Evolutionary conservation across 73 alveolate genomes (phyloP), one percentile per base, ranked within the genome.

Genomic region (Paramecium tetraurelia): DNA sequence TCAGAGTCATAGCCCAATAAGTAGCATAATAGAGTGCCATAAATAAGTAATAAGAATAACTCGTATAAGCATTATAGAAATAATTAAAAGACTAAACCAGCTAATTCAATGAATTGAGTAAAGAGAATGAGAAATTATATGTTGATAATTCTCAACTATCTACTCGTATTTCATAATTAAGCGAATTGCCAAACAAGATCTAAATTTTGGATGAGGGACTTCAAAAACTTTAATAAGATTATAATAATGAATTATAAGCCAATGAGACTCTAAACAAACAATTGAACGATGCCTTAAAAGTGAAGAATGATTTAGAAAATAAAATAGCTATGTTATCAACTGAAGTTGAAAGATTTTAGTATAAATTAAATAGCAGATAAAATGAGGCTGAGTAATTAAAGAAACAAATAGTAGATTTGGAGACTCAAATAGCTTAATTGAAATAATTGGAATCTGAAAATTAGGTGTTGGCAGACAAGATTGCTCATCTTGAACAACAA

Each of bases 321-420:
- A 77, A 77, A 18, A 46, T 77, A 29, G 89, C 89, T 11, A 77
- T 77, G 89, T 43, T 77, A 21, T 77, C 89, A 22, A 77, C 89
- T 11, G 89, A 77, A 40, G 53, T 77, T 18, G 89, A 77, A 77
- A 77, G 89, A 77, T 77, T 46, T 43, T 43, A 40, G 43, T 43
- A 77, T 43, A 77, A 77, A 77, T 46, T 77, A 21, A 77, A 77
- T 59, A 77, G 53, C 21, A 77, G 89, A 77, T 40, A 31, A 43
- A 77, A 77, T 20, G 89, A 77, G 35, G 53, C 46, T 43, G 89
- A 40, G 43, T 40, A 77, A 46, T 18, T 21, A 22, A 77, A 77
- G 11, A 40, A 31, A 18, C 7, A 77, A 43, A 77, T 77, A 11
- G 72, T 43, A n/a, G 69, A 77, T 2, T 46, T 77, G 50, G 46